Evolutionary conservation across 192 early-diverging fungal species (phyloP), one percentile per base, ranked within the genome.

Genomic region (Diversispora epigaea): DNA sequence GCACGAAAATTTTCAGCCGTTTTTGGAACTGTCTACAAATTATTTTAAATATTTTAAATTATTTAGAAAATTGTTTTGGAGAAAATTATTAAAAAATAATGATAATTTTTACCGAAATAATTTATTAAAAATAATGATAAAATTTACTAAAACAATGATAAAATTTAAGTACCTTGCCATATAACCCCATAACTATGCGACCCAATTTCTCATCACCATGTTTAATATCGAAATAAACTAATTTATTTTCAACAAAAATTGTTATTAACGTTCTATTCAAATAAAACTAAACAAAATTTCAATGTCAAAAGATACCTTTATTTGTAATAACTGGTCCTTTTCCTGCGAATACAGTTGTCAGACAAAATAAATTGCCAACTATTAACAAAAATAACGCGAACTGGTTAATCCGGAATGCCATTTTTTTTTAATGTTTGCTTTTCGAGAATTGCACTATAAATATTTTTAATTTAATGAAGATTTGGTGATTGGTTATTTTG

Each of bases 1-100:
- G 89, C 91, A 17, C 93, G 86, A 83, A 98, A 98, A 90, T 98
- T 98, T 81, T 96, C 90, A 63, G 89, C 90, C 12, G 91, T 93
- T 77, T 85, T 88, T 67, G 90, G 90, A 10, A 90, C 89, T 65
- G 74, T 75, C 80, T 82, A 25, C n/a, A 71, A 43, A 44, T 10
- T 9, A 12, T 14, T 39, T 15, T n/a, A n/a, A n/a, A n/a, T n/a
- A n/a, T n/a, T n/a, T n/a, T 25, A 71, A 43, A 44, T 10, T 9
- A 12, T 14, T 39, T 15, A 60, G 40, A 76, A 78, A 86, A 21
- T 83, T 81, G 50, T 76, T 87, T 44, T 84, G 82, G 19, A 81
- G 62, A 77, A 87, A 86, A 82, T 85, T 88, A 71, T 87, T 22
- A 10, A 76, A 49, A 70, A 62, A 55, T 15, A 46, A 11, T 44